Conservation (phyloP, 352 stramenopile genomes). For the Phytopythium mirpurense region DNA sequence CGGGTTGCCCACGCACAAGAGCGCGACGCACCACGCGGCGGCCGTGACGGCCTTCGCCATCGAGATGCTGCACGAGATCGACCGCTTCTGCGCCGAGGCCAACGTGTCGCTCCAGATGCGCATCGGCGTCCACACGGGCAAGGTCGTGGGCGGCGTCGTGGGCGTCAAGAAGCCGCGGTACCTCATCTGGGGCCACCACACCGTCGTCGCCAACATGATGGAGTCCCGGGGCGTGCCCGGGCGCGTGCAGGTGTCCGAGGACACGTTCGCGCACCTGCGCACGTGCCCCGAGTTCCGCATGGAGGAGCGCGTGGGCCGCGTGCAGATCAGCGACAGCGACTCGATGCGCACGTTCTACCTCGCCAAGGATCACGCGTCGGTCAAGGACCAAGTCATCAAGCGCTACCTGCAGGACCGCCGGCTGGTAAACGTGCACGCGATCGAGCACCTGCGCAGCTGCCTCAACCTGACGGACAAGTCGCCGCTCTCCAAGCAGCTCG, state of each 20-base stretch:
- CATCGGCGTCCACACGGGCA: conserved; percentile 81
- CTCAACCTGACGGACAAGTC: conserved; percentile 48
- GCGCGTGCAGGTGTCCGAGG: conserved; percentile 57
- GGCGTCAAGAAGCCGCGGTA: conserved; percentile 84
- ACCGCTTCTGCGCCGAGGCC: conserved; percentile 54
- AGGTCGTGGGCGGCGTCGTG: conserved; percentile 77
- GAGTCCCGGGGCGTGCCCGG: conserved; percentile 56
- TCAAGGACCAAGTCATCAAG: conserved; percentile 44
- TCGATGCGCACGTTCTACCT: conserved; percentile 49
- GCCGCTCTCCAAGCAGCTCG: conserved; percentile 40
- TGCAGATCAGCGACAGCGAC: conserved; percentile 57
- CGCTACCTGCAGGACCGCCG: conserved; percentile 39
- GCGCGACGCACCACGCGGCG: conserved; percentile 59
- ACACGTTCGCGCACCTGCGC: conserved; percentile 50
- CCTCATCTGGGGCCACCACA: conserved; percentile 81
- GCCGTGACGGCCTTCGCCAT: conserved; percentile 77
- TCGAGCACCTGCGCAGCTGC: conserved; percentile 48
- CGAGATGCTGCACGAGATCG: conserved; percentile 84
- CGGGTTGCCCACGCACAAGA: conserved; percentile 66
- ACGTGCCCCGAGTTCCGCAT: conserved; percentile 46
- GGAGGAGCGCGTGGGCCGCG: conserved; percentile 34
- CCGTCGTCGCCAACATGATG: conserved; percentile 76
- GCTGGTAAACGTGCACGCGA: conserved; percentile 28
- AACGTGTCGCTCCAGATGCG: conserved; percentile 80
- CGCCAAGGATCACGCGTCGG: conserved; percentile 28